These are phyloP conservation scores for Rosa chinensis DNA, from an alignment of 306 rosid genomes.

Conservation along the genomic window DNA sequence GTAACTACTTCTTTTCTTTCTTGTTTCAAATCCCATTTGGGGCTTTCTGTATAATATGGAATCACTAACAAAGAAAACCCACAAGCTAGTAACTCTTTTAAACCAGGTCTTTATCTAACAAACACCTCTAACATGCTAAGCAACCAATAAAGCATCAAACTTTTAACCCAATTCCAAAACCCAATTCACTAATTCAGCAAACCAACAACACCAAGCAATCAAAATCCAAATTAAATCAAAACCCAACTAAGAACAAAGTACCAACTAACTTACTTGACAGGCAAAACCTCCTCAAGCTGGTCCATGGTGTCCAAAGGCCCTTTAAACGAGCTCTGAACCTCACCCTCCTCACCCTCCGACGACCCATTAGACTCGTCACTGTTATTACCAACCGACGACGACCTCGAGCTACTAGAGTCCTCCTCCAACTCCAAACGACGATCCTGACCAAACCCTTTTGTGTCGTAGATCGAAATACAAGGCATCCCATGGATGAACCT, in stretches of 20 bases:
- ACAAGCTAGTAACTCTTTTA: conserved; percentile 2
- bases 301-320: conserved; percentile 64
- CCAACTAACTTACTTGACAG: conserved; percentile 50
- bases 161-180: not conserved
- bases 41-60: not conserved
- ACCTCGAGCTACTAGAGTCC: conserved; percentile 48
- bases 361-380: conserved; percentile 52
- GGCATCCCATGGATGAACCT: conserved; percentile 40
- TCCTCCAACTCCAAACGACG: conserved; percentile 37
- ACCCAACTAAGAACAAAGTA: conserved; percentile 12
- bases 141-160: not conserved
- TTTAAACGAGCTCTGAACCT: conserved; percentile 57
- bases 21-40: not conserved
- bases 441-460: conserved; percentile 14
- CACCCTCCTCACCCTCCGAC: conserved; percentile 53
- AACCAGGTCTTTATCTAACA: not conserved
- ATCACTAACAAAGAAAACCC: not conserved
- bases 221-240: conserved; percentile 11
- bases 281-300: conserved; percentile 65
- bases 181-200: not conserved
- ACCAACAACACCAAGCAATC: conserved; percentile 4
- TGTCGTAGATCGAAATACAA: conserved; percentile 45
- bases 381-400: conserved; percentile 62
- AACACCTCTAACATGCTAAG: not conserved
- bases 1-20: not conserved